Evolutionary conservation across 331 rosid species (phyloP).

Genomic region (Pyracantha coccinea): DNA sequence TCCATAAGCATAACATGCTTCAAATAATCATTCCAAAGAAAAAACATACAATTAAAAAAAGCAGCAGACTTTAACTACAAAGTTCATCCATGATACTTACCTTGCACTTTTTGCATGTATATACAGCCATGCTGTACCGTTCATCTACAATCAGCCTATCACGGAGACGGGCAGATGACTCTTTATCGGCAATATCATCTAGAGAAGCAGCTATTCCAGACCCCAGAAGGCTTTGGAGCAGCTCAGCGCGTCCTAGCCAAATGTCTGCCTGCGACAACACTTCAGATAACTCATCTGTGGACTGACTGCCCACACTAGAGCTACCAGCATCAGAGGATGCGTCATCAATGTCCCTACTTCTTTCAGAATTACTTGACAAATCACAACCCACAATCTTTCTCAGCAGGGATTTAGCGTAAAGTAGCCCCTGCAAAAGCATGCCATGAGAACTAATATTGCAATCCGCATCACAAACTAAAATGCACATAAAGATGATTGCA

Average conservation of each 20-base stretch:
- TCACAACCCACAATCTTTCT: slow-evolving; percentile 87
- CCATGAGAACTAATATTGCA: slow-evolving; percentile 5
- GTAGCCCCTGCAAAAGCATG: slow-evolving; percentile 62
- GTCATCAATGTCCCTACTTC: slow-evolving; percentile 83
- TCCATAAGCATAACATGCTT: slow-evolving; percentile 17
- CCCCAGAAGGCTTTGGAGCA: slow-evolving; percentile 96
- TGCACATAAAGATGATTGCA: slow-evolving; percentile 14
- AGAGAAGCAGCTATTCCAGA: slow-evolving; percentile 97
- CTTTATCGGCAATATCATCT: slow-evolving; percentile 89
- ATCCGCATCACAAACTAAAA: slow-evolving; percentile 11
- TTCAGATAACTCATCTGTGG: slow-evolving; percentile 89
- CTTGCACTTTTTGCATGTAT: slow-evolving; percentile 96
- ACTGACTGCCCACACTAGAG: slow-evolving; percentile 88
- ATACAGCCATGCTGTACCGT: slow-evolving; percentile 97
- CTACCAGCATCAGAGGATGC: slow-evolving; percentile 94
- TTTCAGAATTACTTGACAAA: slow-evolving; percentile 40
- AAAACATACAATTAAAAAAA: slow-evolving; percentile 6
- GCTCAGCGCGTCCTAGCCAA: slow-evolving; percentile 94
- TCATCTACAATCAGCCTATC: slow-evolving; percentile 88
- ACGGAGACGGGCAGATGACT: slow-evolving; percentile 83
- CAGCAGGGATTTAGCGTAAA: slow-evolving; percentile 71
- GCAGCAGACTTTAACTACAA: slow-evolving; percentile 9
- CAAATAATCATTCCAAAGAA: not conserved
- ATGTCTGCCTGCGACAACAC: slow-evolving; percentile 57
- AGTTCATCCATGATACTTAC: slow-evolving; percentile 28